Base-by-base conservation (phyloP, 371 early-diverging fungal species). In the Nematocida minor region DNA sequence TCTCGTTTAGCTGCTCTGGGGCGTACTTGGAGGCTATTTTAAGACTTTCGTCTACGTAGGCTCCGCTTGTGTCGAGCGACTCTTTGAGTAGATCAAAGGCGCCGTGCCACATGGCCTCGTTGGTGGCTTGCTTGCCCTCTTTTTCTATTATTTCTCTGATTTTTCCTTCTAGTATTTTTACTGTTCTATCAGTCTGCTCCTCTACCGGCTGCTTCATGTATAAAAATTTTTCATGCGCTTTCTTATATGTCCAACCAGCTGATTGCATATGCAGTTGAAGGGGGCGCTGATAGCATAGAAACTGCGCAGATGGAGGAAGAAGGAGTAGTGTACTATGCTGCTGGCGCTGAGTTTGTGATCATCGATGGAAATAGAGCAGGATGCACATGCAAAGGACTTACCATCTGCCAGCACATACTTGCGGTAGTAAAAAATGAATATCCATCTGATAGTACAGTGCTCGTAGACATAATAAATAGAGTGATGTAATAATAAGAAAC, bases 61-160 rank as follows among this genome's bases (percentile, higher is more conserved):
- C 47, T 4, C 60, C 60, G 14, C 22, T 53, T 18, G 42, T 49
- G 6, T 49, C 27, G 18, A 70, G 31, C 6, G 64, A 22, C 22
- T 57, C 71, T 40, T 63, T 57, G 9, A 70, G 40, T 11, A 70
- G 27, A 53, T 71, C 70, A 27, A 70, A 47, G 14, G 63, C 32
- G 4, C 18, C 60, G 32, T 22, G 32, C 60, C 60, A 70, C 48
- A 70, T 70, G 1, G 25, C 44, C 63, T 70, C 67, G 9, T 18
- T 36, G 36, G 44, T 55, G 27, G 4, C 40, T 32, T 60, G 41
- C 34, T 63, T 11, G 7, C 41, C 48, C 27, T 47, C 38, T n/a
- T 34, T 47, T 20, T 47, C 11, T 32, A 70, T 18, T 4, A 60
- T 32, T 7, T 18, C 34, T 29, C 48, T 60, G 18, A 70, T 70